Conservation (phyloP, 352 stramenopile species). For the Phytophthora sansomeana region DNA sequence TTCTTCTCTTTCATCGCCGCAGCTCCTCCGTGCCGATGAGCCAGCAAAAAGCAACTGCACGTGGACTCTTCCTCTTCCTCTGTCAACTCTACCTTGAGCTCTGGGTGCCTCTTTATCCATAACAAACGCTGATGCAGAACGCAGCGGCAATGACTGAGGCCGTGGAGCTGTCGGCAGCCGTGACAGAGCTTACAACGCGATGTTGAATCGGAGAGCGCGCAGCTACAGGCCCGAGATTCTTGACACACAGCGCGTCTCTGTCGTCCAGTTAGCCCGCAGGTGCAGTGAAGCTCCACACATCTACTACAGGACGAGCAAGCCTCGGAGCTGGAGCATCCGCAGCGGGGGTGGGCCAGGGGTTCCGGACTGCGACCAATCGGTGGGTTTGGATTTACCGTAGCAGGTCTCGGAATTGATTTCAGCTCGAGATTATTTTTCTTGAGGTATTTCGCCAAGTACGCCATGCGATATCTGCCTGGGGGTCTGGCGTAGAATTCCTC, state of each 20-base stretch:
- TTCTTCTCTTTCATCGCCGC: constrained; percentile 32
- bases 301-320: constrained; percentile 58
- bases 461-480: constrained; percentile 26
- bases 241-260: constrained; percentile 45
- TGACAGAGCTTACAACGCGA: constrained; percentile 60
- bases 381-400: neutral
- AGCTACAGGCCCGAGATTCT: constrained; percentile 77
- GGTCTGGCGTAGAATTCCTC: constrained; percentile 5
- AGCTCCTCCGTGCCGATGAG: constrained; percentile 30
- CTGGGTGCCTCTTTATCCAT: constrained; percentile 34
- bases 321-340: constrained; percentile 57
- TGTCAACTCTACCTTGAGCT: constrained; percentile 20
- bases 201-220: constrained; percentile 32
- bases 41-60: constrained; percentile 55
- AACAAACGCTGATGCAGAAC: constrained; percentile 51
- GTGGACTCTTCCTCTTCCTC: constrained; percentile 19
- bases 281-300: constrained; percentile 72
- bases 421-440: constrained; percentile 35
- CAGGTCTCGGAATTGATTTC: constrained; percentile 11
- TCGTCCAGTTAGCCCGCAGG: constrained; percentile 44
- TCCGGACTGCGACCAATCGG: constrained; percentile 36
- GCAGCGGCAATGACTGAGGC: constrained; percentile 70
- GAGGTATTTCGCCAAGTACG: constrained; percentile 37
- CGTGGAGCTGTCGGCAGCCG: constrained; percentile 52
- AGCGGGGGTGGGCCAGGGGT: constrained; percentile 35